A percentile compares a stretch with the other conserved stretches of the same genome.
Evolutionary conservation across 441 rosid genomes (phyloP).

Genomic region (Caryocar brasiliense): DNA sequence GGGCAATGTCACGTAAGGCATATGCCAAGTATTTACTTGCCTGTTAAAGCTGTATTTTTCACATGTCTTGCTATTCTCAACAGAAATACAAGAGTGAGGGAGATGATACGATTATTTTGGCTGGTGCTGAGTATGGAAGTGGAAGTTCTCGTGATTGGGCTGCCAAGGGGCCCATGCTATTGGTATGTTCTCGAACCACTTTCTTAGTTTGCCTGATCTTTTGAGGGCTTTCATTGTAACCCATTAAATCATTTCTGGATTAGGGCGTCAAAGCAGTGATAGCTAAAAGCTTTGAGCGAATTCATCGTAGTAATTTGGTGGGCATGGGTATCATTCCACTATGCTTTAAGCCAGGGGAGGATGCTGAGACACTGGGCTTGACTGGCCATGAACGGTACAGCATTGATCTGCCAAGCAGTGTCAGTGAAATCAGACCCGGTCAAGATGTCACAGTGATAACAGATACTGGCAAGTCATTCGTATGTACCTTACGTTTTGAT

Average conservation of each 20-base stretch:
- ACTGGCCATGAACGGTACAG: constrained; percentile 71
- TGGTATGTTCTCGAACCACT: constrained; percentile 35
- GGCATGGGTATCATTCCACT: constrained; percentile 86
- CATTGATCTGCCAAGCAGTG: constrained; percentile 58
- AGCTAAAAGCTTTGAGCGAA: constrained; percentile 83
- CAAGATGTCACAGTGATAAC: constrained; percentile 66
- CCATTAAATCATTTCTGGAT: neutral
- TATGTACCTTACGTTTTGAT: constrained; percentile 61
- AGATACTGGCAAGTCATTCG: constrained; percentile 67
- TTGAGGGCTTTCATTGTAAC: neutral
- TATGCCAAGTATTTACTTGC: neutral
- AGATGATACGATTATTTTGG: constrained; percentile 58
- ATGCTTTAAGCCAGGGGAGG: constrained; percentile 77
- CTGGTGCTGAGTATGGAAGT: constrained; percentile 90
- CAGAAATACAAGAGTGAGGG: constrained; percentile 74
- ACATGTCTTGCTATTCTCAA: neutral
- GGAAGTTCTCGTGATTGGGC: constrained; percentile 99
- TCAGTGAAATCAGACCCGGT: constrained; percentile 69
- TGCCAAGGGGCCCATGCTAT: constrained; percentile 91
- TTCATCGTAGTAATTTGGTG: constrained; percentile 83
- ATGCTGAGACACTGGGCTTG: constrained; percentile 72
- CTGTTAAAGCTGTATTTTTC: neutral
- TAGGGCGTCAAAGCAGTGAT: constrained; percentile 94
- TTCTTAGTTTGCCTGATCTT: neutral
- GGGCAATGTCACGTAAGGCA: too few species aligned